phyloP scores from a whole-genome alignment of 768 basidiomycete genomes.

The Mycena rosella region DNA sequence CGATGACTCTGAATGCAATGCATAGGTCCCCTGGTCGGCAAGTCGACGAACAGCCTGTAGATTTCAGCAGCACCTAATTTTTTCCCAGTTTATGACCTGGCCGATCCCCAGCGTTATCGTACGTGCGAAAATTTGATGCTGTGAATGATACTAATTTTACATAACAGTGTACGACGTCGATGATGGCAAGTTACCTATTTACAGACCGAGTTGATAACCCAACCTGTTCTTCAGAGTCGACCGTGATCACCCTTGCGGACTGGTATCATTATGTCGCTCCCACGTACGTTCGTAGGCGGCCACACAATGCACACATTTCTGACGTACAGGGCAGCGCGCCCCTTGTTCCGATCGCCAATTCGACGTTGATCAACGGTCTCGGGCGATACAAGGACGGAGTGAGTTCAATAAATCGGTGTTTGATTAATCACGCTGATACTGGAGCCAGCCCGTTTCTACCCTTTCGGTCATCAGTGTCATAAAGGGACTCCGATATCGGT shows the following conservation, averaged over 20 bases:
- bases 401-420: constrained; percentile 44
- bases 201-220: too few relatives aligned
- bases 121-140: too few relatives aligned
- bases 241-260: constrained; percentile 54
- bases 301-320: too few relatives aligned
- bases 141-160: background rate
- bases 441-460: background rate
- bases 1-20: too few relatives aligned
- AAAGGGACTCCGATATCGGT: constrained; percentile 3
- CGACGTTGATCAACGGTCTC: constrained; percentile 50
- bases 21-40: too few relatives aligned
- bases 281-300: too few relatives aligned
- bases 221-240: constrained; percentile 39
- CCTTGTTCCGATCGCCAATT: constrained; percentile 46
- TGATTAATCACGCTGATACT: too few relatives aligned
- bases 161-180: constrained; percentile 12
- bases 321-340: constrained; percentile 3
- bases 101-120: too few relatives aligned
- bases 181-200: background rate
- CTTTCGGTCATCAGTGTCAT: constrained; percentile 2
- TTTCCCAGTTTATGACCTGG: too few relatives aligned
- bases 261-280: constrained; percentile 51
- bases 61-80: too few relatives aligned
- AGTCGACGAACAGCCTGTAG: too few relatives aligned
- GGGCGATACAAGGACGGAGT: constrained; percentile 48